These are phyloP conservation scores for Alectoria sarmentosa DNA, from an alignment of 495 filamentous ascomycete genomes.

Conservation along the genomic window DNA sequence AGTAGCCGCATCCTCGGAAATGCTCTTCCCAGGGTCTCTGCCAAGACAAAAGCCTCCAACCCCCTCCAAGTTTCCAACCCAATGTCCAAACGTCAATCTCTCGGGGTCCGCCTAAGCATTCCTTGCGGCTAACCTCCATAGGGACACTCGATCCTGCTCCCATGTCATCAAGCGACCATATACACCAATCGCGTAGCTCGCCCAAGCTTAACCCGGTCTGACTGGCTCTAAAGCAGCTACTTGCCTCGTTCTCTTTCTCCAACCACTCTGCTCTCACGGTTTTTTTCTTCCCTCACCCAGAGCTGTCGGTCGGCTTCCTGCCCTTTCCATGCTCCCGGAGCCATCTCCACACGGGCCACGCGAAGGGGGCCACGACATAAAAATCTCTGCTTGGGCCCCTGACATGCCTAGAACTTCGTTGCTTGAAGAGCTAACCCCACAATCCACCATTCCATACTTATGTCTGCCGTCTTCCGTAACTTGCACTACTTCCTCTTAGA, in stretches of 20 bases:
- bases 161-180: background rate
- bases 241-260: background rate
- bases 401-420: constrained; percentile 7
- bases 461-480: constrained; percentile 16
- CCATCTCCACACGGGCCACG: constrained; percentile 11
- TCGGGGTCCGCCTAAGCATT: constrained; percentile 8
- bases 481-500: constrained; percentile 16
- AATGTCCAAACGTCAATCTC: background rate
- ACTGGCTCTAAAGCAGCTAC: background rate
- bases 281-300: too few species aligned
- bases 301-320: background rate
- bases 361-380: background rate
- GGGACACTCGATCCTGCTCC: constrained; percentile 15
- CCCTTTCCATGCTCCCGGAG: background rate
- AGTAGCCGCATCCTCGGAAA: constrained; percentile 20
- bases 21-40: background rate
- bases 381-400: constrained; percentile 20
- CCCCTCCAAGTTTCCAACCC: constrained; percentile 6
- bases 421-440: constrained; percentile 13
- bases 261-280: background rate
- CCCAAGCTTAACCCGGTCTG: background rate
- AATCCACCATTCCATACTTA: constrained; percentile 10
- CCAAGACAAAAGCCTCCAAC: constrained; percentile 12
- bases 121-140: background rate
- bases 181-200: constrained; percentile 3